A percentile compares a stretch with the other conserved stretches of the same genome.
These are phyloP conservation scores for Fistulifera solaris DNA, from an alignment of 108 stramenopile species.

Conservation along the genomic window DNA sequence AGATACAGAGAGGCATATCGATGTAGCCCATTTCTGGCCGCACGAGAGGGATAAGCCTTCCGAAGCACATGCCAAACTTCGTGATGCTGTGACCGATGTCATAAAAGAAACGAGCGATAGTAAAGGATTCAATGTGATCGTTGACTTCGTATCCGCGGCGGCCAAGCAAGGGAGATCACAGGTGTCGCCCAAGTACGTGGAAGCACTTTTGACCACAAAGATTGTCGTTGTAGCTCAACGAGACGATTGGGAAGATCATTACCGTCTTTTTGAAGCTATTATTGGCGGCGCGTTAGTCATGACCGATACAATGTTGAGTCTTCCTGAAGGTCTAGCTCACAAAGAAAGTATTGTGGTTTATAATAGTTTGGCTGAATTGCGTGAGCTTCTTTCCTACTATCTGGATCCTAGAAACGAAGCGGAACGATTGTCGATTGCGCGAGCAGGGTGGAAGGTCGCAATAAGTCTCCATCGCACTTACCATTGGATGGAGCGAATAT, in stretches of 20 bases:
- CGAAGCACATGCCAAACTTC: neutral
- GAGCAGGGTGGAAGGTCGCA: slow-evolving; percentile 28
- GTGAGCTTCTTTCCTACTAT: slow-evolving; percentile 26
- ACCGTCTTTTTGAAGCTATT: slow-evolving; percentile 46
- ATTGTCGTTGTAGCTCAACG: slow-evolving; percentile 57
- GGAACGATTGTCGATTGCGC: slow-evolving; percentile 29
- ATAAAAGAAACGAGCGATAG: neutral
- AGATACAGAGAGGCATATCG: slow-evolving; percentile 8
- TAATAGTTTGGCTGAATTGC: slow-evolving; percentile 17
- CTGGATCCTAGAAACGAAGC: slow-evolving; percentile 12
- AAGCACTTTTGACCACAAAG: slow-evolving; percentile 34
- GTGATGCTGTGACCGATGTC: slow-evolving; percentile 1
- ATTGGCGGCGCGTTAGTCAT: slow-evolving; percentile 54
- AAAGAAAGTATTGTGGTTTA: slow-evolving; percentile 33
- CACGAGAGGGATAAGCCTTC: neutral
- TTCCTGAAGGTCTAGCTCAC: slow-evolving; percentile 32
- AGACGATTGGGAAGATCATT: slow-evolving; percentile 64
- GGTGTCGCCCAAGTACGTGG: slow-evolving; percentile 14
- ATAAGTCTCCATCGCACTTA: slow-evolving; percentile 46
- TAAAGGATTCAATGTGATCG: neutral
- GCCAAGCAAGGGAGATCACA: neutral
- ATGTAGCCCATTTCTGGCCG: slow-evolving; percentile 29
- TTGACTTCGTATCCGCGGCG: neutral
- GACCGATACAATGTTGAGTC: slow-evolving; percentile 36
- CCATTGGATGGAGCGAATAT: slow-evolving; percentile 43